Percentiles rank a stretch among this genome's conserved stretches.
phyloP scores from a whole-genome alignment of 768 basidiomycete genomes.

The Punctularia strigosozonata region DNA sequence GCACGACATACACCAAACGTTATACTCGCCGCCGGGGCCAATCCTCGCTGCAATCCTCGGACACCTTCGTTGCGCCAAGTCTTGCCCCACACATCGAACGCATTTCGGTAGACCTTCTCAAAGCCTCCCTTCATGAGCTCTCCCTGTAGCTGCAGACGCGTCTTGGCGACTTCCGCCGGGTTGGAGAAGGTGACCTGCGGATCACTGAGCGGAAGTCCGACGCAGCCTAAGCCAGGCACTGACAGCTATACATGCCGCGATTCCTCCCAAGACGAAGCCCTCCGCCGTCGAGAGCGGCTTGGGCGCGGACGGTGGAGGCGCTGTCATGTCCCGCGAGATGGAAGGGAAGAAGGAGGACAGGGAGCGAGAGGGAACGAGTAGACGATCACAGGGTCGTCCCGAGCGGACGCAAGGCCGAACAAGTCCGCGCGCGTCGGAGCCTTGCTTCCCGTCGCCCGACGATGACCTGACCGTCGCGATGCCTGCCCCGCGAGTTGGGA shows the following conservation, averaged over 20 bases:
- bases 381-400: no score
- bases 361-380: no score
- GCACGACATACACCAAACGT: conserved; percentile 9
- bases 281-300: conserved; percentile 53
- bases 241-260: conserved; percentile 89
- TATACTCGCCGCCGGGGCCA: conserved; percentile 75
- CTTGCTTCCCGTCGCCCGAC: no score
- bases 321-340: no score
- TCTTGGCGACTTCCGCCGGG: conserved; percentile 82
- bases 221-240: conserved; percentile 20
- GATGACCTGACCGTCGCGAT: no score
- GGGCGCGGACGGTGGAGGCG: not conserved
- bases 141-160: conserved; percentile 91
- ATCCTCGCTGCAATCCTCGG: conserved; percentile 85
- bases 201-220: conserved; percentile 5
- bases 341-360: no score
- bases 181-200: conserved; percentile 72
- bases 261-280: conserved; percentile 79
- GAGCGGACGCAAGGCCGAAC: no score
- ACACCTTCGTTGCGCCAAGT: conserved; percentile 87
- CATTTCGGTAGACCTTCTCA: conserved; percentile 76
- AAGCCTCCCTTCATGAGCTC: conserved; percentile 73
- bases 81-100: conserved; percentile 77
- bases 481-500: no score
- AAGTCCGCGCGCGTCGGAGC: no score